phyloP scores from a whole-genome alignment of 2,329 filamentous ascomycete genomes.

The Exophiala aquamarina region DNA sequence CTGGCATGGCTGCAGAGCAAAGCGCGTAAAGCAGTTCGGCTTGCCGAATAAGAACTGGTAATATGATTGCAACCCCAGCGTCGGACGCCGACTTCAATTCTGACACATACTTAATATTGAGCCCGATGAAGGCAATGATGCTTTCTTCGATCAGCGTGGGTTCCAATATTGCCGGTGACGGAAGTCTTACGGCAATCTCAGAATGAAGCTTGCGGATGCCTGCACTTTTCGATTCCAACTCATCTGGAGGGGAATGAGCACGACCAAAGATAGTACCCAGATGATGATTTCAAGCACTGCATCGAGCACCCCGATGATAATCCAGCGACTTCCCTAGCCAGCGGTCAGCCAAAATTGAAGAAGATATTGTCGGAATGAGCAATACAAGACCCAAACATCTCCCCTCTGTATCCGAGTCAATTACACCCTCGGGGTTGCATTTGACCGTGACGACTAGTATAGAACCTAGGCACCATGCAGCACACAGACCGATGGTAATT shows the following conservation, averaged over 20 bases:
- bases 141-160: slow-evolving; percentile 11
- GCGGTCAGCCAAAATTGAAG: too few species aligned
- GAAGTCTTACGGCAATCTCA: slow-evolving; percentile 83
- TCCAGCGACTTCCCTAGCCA: too few species aligned
- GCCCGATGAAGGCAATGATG: slow-evolving; percentile 17
- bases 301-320: too few species aligned
- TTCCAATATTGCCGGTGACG: too few species aligned
- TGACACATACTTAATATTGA: slow-evolving; percentile 17
- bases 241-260: slow-evolving; percentile 21
- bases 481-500: slow-evolving; percentile 12
- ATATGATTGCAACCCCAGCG: slow-evolving; percentile 15
- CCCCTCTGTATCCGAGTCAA: too few species aligned
- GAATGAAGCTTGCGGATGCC: slow-evolving; percentile 67
- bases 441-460: too few species aligned
- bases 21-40: slow-evolving; percentile 18
- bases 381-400: too few species aligned
- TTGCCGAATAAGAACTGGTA: slow-evolving; percentile 16
- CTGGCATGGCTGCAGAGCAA: too few species aligned
- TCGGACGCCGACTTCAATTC: slow-evolving; percentile 9
- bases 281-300: too few species aligned
- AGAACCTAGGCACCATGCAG: slow-evolving; percentile 17
- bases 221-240: slow-evolving; percentile 53
- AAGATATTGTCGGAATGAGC: too few species aligned
- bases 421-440: too few species aligned
- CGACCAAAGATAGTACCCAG: slow-evolving; percentile 14